Evolutionary conservation across 495 filamentous ascomycete genomes (phyloP), one percentile per base, ranked within the genome.

Genomic region (Penicillium subrubescens): DNA sequence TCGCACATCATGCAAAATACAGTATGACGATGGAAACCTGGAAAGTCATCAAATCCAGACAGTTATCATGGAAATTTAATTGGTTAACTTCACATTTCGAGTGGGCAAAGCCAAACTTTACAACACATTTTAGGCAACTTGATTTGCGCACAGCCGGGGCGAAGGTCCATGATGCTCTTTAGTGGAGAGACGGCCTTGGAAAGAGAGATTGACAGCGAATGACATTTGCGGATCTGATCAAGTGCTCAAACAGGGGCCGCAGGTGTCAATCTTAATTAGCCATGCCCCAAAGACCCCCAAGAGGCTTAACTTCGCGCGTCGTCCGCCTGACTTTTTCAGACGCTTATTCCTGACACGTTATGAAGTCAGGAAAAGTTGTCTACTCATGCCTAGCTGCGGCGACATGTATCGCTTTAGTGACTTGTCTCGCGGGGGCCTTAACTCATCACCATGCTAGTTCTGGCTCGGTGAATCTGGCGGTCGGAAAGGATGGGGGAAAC

Each of bases 401-500:
- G 46, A 54, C 29, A 19, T 59, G 23, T 17, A 25, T 69, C 19
- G 31, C 23, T 25, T 31, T 66, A 48, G 52, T 39, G 41, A 61
- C 57, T 25, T 46, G 57, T 14, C 21, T 57, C 7, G 21, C 55
- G 4, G 43, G 46, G 8, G 39, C 50, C 0, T 17, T 63, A 15
- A 58, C 58, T 25, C 21, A 61, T 19, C 17, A 58, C 14, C 15
- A 25, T 5, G 60, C 44, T 25, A 31, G 25, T 6, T 43, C 65
- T 27, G 44, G 14, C 27, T 43, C 62, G 4, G 44, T 67, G 48
- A 60, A 17, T 0, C 61, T 78, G 21, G 76, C 53, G 15, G 80
- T 86, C 31, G 52, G 67, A 3, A 75, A 63, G 27, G 76, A 78
- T n/a, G 82, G 81, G 1, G 84, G 84, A 3, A 87, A 87, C 74